Conservation (phyloP, 2,329 filamentous ascomycete species). For the Exophiala spinifera region DNA sequence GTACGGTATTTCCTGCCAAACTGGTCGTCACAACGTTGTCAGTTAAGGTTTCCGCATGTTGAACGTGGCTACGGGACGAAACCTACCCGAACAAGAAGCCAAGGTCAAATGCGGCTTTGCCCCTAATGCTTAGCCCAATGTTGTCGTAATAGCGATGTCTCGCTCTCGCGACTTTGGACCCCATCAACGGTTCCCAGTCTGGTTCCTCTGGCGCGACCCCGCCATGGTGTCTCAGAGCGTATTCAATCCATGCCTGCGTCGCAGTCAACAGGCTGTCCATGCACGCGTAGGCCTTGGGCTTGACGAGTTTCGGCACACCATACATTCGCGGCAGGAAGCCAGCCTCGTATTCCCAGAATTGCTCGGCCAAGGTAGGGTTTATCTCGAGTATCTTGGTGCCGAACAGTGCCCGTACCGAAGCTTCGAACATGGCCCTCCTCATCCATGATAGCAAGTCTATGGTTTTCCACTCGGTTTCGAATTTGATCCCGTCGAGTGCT, state of each 20-base stretch:
- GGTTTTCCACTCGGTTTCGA: slow-evolving; percentile 7
- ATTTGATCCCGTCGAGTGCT: background rate
- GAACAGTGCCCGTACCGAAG: slow-evolving; percentile 33
- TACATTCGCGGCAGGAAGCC: slow-evolving; percentile 23
- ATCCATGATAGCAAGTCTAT: slow-evolving; percentile 6
- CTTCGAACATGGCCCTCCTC: slow-evolving; percentile 4
- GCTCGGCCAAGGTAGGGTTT: slow-evolving; percentile 39
- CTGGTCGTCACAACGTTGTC: background rate
- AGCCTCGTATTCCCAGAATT: slow-evolving; percentile 37
- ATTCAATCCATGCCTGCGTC: slow-evolving; percentile 5
- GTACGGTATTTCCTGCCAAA: slow-evolving; percentile 41
- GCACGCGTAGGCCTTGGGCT: slow-evolving; percentile 4
- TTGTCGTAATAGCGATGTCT: slow-evolving; percentile 18
- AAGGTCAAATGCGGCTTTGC: slow-evolving; percentile 34
- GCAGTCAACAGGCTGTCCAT: slow-evolving; percentile 4
- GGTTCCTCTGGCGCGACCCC: slow-evolving; percentile 5
- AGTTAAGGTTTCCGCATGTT: background rate
- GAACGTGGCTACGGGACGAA: too few species aligned
- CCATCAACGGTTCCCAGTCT: slow-evolving; percentile 4
- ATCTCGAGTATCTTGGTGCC: slow-evolving; percentile 45
- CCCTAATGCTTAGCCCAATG: slow-evolving; percentile 19
- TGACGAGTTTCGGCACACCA: slow-evolving; percentile 23
- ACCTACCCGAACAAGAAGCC: slow-evolving; percentile 32
- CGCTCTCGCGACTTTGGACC: slow-evolving; percentile 7
- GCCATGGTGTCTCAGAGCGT: background rate